Evolutionary conservation across 2,329 filamentous ascomycete genomes (phyloP).

Genomic region (Podosphaera leucotricha): DNA sequence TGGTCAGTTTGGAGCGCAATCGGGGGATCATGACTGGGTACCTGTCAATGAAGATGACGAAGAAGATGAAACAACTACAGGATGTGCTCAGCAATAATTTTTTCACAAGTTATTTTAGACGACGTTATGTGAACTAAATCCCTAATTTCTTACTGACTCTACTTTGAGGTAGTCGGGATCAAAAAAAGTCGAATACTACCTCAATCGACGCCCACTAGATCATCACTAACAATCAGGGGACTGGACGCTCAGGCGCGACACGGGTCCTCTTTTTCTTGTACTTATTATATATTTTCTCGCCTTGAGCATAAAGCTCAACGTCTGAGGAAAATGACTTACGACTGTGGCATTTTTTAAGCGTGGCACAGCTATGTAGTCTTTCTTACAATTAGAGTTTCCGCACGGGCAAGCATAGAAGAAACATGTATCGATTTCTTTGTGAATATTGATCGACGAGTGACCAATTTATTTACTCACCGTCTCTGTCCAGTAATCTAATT

Average conservation of each 20-base stretch:
- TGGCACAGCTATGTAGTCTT: background rate
- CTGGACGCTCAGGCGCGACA: background rate
- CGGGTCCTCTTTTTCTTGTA: background rate
- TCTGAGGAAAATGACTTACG: background rate
- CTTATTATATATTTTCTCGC: background rate
- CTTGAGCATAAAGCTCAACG: background rate
- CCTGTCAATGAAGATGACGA: constrained; percentile 38
- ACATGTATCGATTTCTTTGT: background rate
- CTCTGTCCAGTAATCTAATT: background rate
- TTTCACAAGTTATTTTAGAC: background rate
- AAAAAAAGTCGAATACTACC: background rate
- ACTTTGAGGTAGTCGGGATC: background rate
- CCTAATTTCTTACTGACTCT: background rate
- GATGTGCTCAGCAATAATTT: constrained; percentile 23
- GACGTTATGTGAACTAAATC: background rate
- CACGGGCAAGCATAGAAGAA: background rate
- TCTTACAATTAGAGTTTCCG: background rate
- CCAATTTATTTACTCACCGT: background rate
- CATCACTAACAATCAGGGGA: background rate
- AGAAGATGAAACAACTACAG: constrained; percentile 44
- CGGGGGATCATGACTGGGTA: constrained; percentile 27
- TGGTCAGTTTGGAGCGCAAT: constrained; percentile 43
- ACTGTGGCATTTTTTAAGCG: background rate
- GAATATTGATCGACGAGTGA: background rate
- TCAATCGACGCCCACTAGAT: background rate